phyloP scores from a whole-genome alignment of 2,329 filamentous ascomycete species.

The Fusarium verticillioides region DNA sequence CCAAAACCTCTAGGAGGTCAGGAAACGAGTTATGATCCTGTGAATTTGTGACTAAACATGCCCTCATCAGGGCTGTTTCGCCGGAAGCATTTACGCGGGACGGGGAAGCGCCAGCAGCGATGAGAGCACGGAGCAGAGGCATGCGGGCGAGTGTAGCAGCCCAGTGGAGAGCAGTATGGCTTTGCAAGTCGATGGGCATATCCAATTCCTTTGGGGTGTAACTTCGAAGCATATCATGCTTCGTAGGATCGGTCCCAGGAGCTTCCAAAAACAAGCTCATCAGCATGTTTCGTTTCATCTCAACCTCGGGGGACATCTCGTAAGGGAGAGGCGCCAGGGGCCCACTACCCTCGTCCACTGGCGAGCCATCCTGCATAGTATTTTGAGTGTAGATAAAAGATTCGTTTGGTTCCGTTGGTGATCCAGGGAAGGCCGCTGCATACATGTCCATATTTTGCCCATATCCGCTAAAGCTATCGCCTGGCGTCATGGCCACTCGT shows the following conservation, averaged over 20 bases:
- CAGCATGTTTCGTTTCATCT: conserved; percentile 83
- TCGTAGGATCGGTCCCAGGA: conserved; percentile 73
- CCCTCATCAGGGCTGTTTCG: conserved; percentile 92
- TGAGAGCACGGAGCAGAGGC: conserved; percentile 81
- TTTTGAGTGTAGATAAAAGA: conserved; percentile 76
- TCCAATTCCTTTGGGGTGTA: conserved; percentile 86
- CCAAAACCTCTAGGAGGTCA: conserved; percentile 87
- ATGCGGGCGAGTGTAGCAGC: conserved; percentile 91
- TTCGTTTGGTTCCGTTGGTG: conserved; percentile 83
- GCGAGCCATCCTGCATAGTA: conserved; percentile 55
- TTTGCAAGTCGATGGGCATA: conserved; percentile 88
- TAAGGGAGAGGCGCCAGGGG: conserved; percentile 74
- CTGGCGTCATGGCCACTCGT: conserved; percentile 65
- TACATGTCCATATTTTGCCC: conserved; percentile 60
- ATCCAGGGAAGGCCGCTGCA: conserved; percentile 68
- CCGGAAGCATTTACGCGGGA: conserved; percentile 88
- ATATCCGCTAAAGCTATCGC: conserved; percentile 68
- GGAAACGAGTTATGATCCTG: conserved; percentile 92
- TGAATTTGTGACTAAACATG: conserved; percentile 93
- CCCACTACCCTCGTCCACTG: conserved; percentile 63
- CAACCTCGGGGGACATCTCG: conserved; percentile 71
- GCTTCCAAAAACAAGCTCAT: conserved; percentile 86
- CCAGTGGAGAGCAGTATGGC: conserved; percentile 95
- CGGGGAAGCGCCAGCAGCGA: conserved; percentile 86
- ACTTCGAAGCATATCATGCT: conserved; percentile 80